Evolutionary conservation across 331 rosid genomes (phyloP).

Genomic region (Rosa hybrid): DNA sequence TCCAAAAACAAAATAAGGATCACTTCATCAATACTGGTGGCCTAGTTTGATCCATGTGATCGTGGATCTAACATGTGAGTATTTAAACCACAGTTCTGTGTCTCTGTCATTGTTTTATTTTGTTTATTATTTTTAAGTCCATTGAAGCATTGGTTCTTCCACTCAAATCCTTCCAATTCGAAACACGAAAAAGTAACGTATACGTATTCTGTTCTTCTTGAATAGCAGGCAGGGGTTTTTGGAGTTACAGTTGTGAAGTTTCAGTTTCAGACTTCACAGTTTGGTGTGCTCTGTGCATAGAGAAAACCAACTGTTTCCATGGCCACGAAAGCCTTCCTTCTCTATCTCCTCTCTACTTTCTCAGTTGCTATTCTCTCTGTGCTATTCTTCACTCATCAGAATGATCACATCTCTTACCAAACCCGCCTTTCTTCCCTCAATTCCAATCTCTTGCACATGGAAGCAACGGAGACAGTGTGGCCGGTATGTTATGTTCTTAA

Average conservation of each 20-base stretch:
- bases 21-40: too few relatives aligned
- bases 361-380: slow-evolving; percentile 51
- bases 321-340: slow-evolving; percentile 48
- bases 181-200: too few relatives aligned
- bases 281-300: neutral
- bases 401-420: slow-evolving; percentile 4
- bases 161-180: too few relatives aligned
- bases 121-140: too few relatives aligned
- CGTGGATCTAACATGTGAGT: too few relatives aligned
- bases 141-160: too few relatives aligned
- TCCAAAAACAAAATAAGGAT: too few relatives aligned
- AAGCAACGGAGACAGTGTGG: slow-evolving; percentile 48
- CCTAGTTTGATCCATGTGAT: neutral
- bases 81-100: too few relatives aligned
- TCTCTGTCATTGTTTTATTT: too few relatives aligned
- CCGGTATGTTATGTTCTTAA: slow-evolving; percentile 48
- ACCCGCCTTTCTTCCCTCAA: slow-evolving; percentile 21
- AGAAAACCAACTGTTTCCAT: slow-evolving; percentile 24
- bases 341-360: slow-evolving; percentile 59
- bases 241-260: neutral
- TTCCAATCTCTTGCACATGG: slow-evolving; percentile 16
- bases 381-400: slow-evolving; percentile 33
- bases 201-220: neutral
- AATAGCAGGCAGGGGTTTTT: neutral
- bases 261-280: neutral